A percentile compares a stretch with the other conserved stretches of the same genome.
phyloP scores from a whole-genome alignment of 768 basidiomycete species.

The Kwoniella pini region DNA sequence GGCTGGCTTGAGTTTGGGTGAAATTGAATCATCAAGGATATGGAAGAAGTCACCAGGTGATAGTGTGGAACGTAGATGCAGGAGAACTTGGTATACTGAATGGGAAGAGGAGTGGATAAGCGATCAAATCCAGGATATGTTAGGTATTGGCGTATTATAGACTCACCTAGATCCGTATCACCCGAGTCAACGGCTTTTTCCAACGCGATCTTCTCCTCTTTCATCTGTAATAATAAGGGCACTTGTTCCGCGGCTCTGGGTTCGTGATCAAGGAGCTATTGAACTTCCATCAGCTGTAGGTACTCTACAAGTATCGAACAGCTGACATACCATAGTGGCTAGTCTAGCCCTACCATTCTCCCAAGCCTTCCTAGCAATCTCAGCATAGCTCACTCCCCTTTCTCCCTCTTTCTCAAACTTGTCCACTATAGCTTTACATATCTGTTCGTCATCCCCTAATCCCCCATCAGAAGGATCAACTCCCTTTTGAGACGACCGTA shows the following conservation, averaged over 20 bases:
- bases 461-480: slow-evolving; percentile 62
- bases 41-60: slow-evolving; percentile 90
- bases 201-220: slow-evolving; percentile 84
- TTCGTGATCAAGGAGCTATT: slow-evolving; percentile 86
- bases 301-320: neutral
- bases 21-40: slow-evolving; percentile 81
- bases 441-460: slow-evolving; percentile 69
- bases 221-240: slow-evolving; percentile 88
- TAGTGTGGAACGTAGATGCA: slow-evolving; percentile 79
- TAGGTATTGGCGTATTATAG: too few species aligned
- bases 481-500: slow-evolving; percentile 62
- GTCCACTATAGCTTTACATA: slow-evolving; percentile 80
- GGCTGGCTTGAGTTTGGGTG: slow-evolving; percentile 70
- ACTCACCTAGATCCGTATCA: slow-evolving; percentile 85
- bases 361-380: slow-evolving; percentile 93
- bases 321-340: slow-evolving; percentile 70
- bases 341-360: slow-evolving; percentile 75
- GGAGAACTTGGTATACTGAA: slow-evolving; percentile 87
- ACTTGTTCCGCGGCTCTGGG: slow-evolving; percentile 86
- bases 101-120: neutral
- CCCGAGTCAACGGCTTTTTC: slow-evolving; percentile 90
- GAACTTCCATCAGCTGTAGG: slow-evolving; percentile 4
- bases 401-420: slow-evolving; percentile 80
- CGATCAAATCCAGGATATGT: neutral
- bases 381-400: slow-evolving; percentile 81